Evolutionary conservation across 2,329 filamentous ascomycete species (phyloP).

Genomic region (Monosporascus sp.): DNA sequence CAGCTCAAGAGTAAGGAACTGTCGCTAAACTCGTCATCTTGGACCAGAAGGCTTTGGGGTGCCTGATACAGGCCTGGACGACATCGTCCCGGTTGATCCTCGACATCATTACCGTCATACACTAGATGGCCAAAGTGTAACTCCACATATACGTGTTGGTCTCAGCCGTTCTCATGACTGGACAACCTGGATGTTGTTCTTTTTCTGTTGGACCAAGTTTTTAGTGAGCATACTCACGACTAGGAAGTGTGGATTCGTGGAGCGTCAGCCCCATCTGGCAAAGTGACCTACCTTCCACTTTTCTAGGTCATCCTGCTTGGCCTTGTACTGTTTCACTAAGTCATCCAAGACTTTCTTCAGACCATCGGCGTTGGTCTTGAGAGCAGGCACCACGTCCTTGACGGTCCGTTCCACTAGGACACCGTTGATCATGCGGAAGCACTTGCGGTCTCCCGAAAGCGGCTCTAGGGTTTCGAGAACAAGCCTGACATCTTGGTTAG

Average conservation of each 20-base stretch:
- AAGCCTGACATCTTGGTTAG: constrained; percentile 53
- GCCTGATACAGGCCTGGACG: constrained; percentile 6
- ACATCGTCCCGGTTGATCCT: neutral
- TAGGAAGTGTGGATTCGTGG: constrained; percentile 7
- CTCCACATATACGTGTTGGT: constrained; percentile 5
- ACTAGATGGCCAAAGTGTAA: constrained; percentile 1
- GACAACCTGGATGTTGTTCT: constrained; percentile 84
- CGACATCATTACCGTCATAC: constrained; percentile 1
- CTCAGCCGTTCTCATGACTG: constrained; percentile 52
- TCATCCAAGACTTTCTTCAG: constrained; percentile 92
- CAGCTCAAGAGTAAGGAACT: constrained; percentile 5
- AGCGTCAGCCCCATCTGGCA: constrained; percentile 4
- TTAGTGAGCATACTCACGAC: constrained; percentile 11
- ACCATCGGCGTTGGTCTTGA: constrained; percentile 91
- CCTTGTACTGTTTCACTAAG: constrained; percentile 92
- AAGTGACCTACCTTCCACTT: constrained; percentile 78
- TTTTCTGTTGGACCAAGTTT: constrained; percentile 55
- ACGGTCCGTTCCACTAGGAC: constrained; percentile 93
- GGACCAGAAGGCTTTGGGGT: constrained; percentile 4
- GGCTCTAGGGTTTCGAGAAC: constrained; percentile 89
- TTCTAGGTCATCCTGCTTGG: constrained; percentile 90
- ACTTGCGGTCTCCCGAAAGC: constrained; percentile 80
- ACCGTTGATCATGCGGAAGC: constrained; percentile 98
- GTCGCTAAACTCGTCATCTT: constrained; percentile 5
- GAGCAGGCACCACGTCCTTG: constrained; percentile 81